Evolutionary conservation across 148 eudicot genomes (phyloP).

Genomic region (Arctostaphylos glauca): DNA sequence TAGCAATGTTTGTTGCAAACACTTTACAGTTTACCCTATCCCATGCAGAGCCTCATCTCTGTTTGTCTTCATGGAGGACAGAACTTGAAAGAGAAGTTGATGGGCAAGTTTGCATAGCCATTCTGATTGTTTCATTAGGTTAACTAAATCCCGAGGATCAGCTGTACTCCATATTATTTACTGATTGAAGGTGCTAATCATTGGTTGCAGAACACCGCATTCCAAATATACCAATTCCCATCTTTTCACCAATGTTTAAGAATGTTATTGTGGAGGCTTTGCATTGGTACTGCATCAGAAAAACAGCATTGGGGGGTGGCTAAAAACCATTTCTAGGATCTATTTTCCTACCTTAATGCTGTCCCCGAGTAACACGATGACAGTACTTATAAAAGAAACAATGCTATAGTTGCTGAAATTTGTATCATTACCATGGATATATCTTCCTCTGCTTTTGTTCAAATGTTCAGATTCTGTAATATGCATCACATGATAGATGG

Average conservation of each 20-base stretch:
- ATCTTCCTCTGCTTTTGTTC: constrained; percentile 1
- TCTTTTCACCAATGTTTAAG: not conserved
- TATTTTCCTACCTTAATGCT: not conserved
- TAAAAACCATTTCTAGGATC: not conserved
- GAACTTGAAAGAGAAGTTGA: not conserved
- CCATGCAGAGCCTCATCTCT: not conserved
- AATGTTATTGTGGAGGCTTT: not conserved
- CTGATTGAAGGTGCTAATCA: not conserved
- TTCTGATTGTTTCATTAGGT: not conserved
- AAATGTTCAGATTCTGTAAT: not conserved
- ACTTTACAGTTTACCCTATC: not conserved
- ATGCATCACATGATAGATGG: constrained; percentile 2
- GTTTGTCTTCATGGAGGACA: not conserved
- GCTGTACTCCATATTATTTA: not conserved
- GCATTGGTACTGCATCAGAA: not conserved
- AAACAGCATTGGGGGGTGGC: not conserved
- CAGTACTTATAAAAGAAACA: not conserved
- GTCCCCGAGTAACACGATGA: not conserved
- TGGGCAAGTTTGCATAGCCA: not conserved
- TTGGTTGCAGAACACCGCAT: not conserved
- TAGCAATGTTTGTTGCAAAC: not conserved
- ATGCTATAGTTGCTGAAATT: not conserved
- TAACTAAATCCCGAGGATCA: not conserved
- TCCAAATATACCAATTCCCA: not conserved
- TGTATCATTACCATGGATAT: not conserved